Evolutionary conservation across 805 yeast genomes (phyloP), one percentile per base, ranked within the genome.

Genomic region (Wickerhamomyces chambardii): DNA sequence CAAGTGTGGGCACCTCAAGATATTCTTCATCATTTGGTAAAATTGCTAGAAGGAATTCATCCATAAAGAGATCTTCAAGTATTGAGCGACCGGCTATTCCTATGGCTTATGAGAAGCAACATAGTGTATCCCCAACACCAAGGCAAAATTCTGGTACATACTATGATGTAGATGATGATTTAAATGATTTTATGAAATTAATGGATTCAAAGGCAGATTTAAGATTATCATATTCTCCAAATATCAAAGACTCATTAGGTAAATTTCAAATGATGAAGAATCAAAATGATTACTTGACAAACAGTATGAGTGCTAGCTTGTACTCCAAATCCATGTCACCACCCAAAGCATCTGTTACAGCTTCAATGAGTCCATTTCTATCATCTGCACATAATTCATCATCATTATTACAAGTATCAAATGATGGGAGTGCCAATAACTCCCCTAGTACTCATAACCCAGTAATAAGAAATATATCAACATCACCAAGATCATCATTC

Each of bases 1-100:
- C 61, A 33, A 64, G 66, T 50, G 68, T 59, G 5, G 51, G 66
- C 18, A 63, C 78, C 0, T 80, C 84, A 2, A 67, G 77, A 42
- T 81, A 78, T 44, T 71, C 84, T 3, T 76, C 90, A 1, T 78
- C 89, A 0, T 80, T 80, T 54, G 84, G 84, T 0, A 76, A 78
- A n/a, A 60, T 84, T 33, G 67, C 80, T n/a, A 63, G 83, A 17
- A 58, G 60, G 33, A 24, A 24, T 11, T 60, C 73, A 10, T 58
- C 66, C 39, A 36, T 60, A 12, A 56, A 59, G 40, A 50, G 63
- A 36, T 53, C 64, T 4, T 58, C 57, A 10, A 47, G 52, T 25
- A 34, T 45, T 6, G 60, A 53, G 9, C 48, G 46, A 24, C n/a
- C n/a, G n/a, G 48, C 52, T 1, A 40, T 37, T 11, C 53, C 55